Evolutionary conservation across 345 rosid genomes (phyloP).

Genomic region (Euphorbia tirucalli): DNA sequence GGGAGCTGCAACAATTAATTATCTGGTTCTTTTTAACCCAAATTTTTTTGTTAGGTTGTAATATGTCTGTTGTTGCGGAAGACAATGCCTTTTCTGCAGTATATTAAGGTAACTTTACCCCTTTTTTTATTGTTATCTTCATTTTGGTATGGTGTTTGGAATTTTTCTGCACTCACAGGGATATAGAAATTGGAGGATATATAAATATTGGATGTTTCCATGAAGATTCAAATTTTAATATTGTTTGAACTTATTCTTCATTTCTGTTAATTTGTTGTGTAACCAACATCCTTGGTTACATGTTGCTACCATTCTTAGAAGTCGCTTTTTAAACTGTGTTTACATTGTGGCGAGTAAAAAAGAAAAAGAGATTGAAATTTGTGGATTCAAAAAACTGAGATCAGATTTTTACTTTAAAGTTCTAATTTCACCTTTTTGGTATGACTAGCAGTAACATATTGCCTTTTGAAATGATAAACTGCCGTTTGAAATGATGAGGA

Average conservation of each 20-base stretch:
- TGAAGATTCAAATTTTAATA: neutral
- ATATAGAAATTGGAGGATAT: neutral
- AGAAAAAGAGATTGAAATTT: neutral
- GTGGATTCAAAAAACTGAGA: neutral
- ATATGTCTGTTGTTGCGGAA: constrained; percentile 78
- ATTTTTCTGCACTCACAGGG: neutral
- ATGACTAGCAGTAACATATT: too few species aligned
- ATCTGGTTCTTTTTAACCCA: constrained; percentile 5
- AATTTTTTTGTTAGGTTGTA: constrained; percentile 61
- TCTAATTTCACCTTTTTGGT: too few species aligned
- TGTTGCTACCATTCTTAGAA: neutral
- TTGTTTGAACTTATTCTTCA: neutral
- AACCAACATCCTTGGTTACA: neutral
- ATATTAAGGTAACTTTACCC: constrained; percentile 61
- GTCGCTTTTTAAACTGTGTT: neutral
- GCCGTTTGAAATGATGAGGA: neutral
- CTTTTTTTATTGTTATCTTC: neutral
- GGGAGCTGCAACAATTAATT: neutral
- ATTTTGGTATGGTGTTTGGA: neutral
- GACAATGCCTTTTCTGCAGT: constrained; percentile 70
- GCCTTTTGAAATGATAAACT: too few species aligned
- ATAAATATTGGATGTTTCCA: neutral
- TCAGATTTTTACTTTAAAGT: too few species aligned
- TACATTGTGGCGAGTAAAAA: neutral
- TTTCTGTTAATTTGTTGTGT: neutral